Evolutionary conservation across 2,329 filamentous ascomycete species (phyloP).

Genomic region (Ascochyta pisi): DNA sequence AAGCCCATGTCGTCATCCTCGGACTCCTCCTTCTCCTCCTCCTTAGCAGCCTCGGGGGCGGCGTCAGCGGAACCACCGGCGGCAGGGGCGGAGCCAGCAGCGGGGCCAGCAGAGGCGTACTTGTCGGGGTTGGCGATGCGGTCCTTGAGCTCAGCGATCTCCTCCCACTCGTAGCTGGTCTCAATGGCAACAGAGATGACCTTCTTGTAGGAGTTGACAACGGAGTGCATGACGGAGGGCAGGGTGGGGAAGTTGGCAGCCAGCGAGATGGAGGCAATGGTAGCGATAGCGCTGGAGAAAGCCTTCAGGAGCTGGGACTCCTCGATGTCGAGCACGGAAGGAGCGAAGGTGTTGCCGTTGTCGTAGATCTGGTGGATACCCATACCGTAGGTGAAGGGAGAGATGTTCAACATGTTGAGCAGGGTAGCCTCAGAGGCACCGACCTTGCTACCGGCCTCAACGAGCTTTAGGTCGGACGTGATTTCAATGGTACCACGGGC

Average conservation of each 20-base stretch:
- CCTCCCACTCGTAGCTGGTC: constrained; percentile 93
- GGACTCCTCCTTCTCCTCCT: constrained; percentile 64
- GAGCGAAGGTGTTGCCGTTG: constrained; percentile 88
- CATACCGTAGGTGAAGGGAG: constrained; percentile 82
- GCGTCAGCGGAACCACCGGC: constrained; percentile 28
- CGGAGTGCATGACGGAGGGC: constrained; percentile 92
- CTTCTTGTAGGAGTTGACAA: constrained; percentile 99
- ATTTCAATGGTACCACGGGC: constrained; percentile 99
- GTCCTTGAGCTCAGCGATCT: constrained; percentile 98
- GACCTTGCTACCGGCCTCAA: constrained; percentile 92
- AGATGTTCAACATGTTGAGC: constrained; percentile 99
- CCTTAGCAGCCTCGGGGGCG: constrained; percentile 51
- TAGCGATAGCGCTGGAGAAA: constrained; percentile 80
- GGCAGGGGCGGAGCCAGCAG: constrained; percentile 59
- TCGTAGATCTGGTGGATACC: constrained; percentile 96
- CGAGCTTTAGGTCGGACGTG: constrained; percentile 95
- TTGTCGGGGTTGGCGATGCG: constrained; percentile 98
- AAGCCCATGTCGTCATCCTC: constrained; percentile 63
- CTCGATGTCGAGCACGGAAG: constrained; percentile 87
- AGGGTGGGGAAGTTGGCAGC: constrained; percentile 94
- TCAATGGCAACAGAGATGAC: constrained; percentile 84
- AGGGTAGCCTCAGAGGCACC: constrained; percentile 98
- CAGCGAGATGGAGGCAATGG: constrained; percentile 90
- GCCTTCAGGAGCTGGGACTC: constrained; percentile 91
- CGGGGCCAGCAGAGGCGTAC: constrained; percentile 84